These are phyloP conservation scores for Haematococcus sp. DNA, from an alignment of 139 green algal species.

Conservation along the genomic window DNA sequence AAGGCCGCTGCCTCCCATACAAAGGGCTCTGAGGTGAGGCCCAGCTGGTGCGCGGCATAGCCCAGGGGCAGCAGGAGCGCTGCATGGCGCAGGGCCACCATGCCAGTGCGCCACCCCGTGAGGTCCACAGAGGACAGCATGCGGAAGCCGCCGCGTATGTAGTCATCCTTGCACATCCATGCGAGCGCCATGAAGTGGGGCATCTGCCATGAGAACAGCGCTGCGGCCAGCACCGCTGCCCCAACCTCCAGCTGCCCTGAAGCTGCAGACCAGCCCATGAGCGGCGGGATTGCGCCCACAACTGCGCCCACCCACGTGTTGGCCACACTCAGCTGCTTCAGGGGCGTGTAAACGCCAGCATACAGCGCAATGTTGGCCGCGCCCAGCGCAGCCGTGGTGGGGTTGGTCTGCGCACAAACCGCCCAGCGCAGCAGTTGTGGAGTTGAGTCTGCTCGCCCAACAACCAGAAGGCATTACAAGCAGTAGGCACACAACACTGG, in stretches of 20 bases:
- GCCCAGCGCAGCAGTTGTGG: not conserved
- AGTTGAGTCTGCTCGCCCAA: too few relatives aligned
- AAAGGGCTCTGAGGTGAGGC: conserved; percentile 74
- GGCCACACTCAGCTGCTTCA: conserved; percentile 85
- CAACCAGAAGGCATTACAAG: not conserved
- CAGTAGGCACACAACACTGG: not conserved
- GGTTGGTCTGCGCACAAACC: conserved; percentile 72
- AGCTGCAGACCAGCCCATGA: conserved; percentile 96
- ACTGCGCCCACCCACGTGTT: conserved; percentile 92
- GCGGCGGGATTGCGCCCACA: conserved; percentile 94
- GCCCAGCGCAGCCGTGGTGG: conserved; percentile 77
- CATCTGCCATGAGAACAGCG: conserved; percentile 98
- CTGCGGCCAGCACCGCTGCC: conserved; percentile 71
- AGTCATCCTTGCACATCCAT: conserved; percentile 92
- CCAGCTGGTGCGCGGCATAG: conserved; percentile 51
- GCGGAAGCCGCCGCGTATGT: conserved; percentile 71
- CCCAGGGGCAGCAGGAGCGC: conserved; percentile 88
- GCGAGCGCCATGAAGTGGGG: conserved; percentile 98
- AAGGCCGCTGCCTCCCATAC: conserved; percentile 56
- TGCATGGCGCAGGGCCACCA: conserved; percentile 83
- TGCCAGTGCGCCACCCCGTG: conserved; percentile 78
- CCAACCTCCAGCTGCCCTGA: conserved; percentile 47
- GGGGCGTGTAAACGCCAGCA: conserved; percentile 92
- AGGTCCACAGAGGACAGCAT: conserved; percentile 91
- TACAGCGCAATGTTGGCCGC: conserved; percentile 96